Evolutionary conservation across 305 asterid species (phyloP).

Genomic region (Solanum aculeatissimum): DNA sequence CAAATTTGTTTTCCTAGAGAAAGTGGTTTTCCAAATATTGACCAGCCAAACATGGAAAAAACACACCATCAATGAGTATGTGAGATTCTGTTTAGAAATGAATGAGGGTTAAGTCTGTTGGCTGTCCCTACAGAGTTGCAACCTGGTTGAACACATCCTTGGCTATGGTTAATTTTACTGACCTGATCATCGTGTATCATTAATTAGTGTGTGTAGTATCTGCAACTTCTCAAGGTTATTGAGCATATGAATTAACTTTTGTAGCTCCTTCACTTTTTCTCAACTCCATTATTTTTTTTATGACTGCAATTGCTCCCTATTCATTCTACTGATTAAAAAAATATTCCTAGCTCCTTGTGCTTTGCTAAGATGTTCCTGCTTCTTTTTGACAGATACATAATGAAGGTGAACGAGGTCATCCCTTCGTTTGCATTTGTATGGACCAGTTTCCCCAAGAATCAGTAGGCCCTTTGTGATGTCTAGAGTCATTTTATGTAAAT

Average conservation of each 20-base stretch:
- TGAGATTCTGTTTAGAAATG: not conserved
- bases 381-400: constrained; percentile 10
- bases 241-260: not conserved
- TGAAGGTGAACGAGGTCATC: not conserved
- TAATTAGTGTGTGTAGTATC: not conserved
- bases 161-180: not conserved
- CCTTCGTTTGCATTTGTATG: not conserved
- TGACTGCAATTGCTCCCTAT: not conserved
- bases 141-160: not conserved
- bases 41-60: not conserved
- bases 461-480: not conserved
- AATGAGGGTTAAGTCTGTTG: not conserved
- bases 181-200: not conserved
- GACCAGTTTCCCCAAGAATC: not conserved
- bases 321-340: not conserved
- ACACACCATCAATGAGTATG: not conserved
- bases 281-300: not conserved
- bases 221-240: not conserved
- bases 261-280: not conserved
- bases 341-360: not conserved
- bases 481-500: constrained; percentile 17
- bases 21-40: not conserved
- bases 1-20: not conserved
- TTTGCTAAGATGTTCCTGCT: not conserved
- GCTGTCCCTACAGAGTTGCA: not conserved